A percentile compares a stretch with the other conserved stretches of the same genome.
Evolutionary conservation across 2,329 filamentous ascomycete genomes (phyloP).

Genomic region (Fusarium sp.): DNA sequence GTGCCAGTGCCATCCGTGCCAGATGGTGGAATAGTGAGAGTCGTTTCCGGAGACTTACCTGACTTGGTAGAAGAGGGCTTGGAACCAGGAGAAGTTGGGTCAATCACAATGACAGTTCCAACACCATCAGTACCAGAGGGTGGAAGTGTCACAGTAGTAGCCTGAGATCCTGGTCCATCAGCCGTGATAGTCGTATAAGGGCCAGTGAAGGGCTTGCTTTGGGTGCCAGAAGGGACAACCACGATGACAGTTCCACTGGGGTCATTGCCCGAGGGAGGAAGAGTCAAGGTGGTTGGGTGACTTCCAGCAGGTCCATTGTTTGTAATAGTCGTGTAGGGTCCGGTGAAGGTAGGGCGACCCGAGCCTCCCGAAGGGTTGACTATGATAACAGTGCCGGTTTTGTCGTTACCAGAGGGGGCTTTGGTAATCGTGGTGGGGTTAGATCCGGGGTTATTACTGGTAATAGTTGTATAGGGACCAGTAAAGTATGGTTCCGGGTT

Average conservation of each 20-base stretch:
- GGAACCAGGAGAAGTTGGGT: not conserved
- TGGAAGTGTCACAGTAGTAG: not conserved
- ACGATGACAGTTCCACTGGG: not conserved
- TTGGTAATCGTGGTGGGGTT: not conserved
- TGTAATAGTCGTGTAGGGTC: slow-evolving; percentile 4
- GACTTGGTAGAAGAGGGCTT: not conserved
- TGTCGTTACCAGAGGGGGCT: not conserved
- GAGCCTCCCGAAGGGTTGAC: not conserved
- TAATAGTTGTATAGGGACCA: not conserved
- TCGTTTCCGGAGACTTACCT: not conserved
- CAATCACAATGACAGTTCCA: not conserved
- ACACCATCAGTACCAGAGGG: not conserved
- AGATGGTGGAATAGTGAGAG: not conserved
- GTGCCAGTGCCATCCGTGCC: not conserved
- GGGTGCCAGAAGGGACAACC: not conserved
- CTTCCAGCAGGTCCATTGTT: not conserved
- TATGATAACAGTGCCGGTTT: not conserved
- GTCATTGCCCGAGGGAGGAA: not conserved
- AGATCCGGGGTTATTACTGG: not conserved
- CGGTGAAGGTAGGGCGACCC: not conserved
- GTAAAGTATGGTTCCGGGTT: not conserved
- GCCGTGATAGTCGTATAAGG: not conserved
- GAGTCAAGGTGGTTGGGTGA: not conserved
- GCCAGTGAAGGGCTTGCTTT: not conserved
- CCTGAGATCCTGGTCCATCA: not conserved